Evolutionary conservation across 148 eudicot species (phyloP).

Genomic region (Vaccinium corymbosum): DNA sequence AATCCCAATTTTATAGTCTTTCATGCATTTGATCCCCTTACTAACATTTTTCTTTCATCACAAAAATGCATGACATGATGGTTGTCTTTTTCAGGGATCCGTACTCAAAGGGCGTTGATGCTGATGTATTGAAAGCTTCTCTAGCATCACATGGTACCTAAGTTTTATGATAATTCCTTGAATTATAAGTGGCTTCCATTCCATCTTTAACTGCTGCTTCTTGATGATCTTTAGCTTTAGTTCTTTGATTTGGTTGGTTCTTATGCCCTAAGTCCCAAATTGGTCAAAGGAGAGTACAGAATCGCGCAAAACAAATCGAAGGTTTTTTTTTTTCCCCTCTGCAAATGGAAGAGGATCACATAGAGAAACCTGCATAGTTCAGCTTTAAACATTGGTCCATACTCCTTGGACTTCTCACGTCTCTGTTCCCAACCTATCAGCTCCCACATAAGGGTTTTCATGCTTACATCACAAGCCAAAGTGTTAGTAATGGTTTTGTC

Average conservation of each 20-base stretch:
- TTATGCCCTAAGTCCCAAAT: not conserved
- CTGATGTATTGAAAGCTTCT: slow-evolving; percentile 24
- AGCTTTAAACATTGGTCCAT: not conserved
- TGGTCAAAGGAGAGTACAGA: not conserved
- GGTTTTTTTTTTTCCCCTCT: too few species aligned
- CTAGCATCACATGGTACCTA: slow-evolving; percentile 18
- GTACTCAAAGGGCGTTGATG: slow-evolving; percentile 36
- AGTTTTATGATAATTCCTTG: not conserved
- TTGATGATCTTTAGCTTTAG: not conserved
- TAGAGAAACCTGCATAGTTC: not conserved
- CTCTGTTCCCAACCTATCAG: not conserved
- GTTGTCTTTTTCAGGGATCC: slow-evolving; percentile 65
- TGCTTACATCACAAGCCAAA: not conserved
- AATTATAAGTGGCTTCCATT: not conserved
- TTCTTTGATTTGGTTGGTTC: slow-evolving; percentile 1
- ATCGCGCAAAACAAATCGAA: not conserved
- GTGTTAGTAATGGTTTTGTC: not conserved
- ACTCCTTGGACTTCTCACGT: not conserved
- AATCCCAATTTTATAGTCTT: not conserved
- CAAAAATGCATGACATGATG: slow-evolving; percentile 8
- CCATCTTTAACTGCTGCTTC: not conserved
- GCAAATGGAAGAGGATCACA: not conserved
- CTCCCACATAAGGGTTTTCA: not conserved
- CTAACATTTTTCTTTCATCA: not conserved
- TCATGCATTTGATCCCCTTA: not conserved